A percentile compares a stretch with the other conserved stretches of the same genome.
Conservation (phyloP, 441 rosid species). For the Gossypium trilobum region DNA sequence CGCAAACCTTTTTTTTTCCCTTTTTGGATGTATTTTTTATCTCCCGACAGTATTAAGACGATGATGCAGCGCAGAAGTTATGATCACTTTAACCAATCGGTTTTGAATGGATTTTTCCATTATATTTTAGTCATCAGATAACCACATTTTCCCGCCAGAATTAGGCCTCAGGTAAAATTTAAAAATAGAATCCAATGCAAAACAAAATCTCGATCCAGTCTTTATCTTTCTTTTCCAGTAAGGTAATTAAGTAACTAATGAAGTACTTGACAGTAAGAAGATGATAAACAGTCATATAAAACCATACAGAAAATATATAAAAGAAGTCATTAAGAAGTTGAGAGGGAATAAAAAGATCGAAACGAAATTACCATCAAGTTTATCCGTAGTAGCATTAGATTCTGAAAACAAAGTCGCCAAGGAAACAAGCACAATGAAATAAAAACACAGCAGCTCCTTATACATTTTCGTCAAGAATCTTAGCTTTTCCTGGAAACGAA, state of each 20-base stretch:
- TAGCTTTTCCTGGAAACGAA: conserved; percentile 18
- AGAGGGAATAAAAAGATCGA: neutral
- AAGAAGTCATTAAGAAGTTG: neutral
- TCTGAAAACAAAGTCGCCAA: conserved; percentile 28
- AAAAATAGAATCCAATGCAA: conserved; percentile 1
- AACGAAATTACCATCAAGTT: conserved; percentile 47
- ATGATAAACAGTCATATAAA: neutral
- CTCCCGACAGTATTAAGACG: neutral
- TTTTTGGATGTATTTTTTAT: neutral
- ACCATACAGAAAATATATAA: conserved; percentile 13
- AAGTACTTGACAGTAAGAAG: neutral
- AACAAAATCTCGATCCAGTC: neutral
- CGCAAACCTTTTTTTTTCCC: too few relatives aligned
- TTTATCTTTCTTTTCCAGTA: neutral
- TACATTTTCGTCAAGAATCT: conserved; percentile 25
- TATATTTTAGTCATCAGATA: neutral
- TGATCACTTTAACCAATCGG: neutral
- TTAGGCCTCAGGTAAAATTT: neutral
- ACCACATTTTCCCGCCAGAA: neutral
- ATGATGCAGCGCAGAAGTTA: neutral
- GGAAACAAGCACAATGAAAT: conserved; percentile 26
- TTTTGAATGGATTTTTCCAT: neutral
- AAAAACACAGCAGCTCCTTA: conserved; percentile 15
- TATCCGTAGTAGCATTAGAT: conserved; percentile 48
- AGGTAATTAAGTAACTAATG: neutral